phyloP scores from a whole-genome alignment of 164 flowering plant species.

The Cinnamomum micranthum region DNA sequence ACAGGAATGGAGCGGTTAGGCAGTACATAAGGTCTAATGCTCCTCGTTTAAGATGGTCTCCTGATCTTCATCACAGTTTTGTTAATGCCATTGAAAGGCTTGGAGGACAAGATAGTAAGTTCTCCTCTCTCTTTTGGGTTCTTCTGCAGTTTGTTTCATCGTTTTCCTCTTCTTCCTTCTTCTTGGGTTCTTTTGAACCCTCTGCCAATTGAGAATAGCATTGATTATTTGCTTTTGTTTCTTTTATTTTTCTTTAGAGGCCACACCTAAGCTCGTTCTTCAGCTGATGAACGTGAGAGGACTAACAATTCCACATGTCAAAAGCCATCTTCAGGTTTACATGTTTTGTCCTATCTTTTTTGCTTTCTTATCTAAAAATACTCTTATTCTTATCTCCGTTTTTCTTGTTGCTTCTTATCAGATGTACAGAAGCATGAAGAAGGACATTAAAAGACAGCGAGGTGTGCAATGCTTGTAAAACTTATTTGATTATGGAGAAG shows the following conservation, averaged over 20 bases:
- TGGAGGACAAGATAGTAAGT: constrained; percentile 85
- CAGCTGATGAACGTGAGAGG: constrained; percentile 87
- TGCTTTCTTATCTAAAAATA: background rate
- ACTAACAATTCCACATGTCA: constrained; percentile 83
- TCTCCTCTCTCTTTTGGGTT: background rate
- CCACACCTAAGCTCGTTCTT: constrained; percentile 88
- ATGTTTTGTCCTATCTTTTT: background rate
- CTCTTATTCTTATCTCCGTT: background rate
- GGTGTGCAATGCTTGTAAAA: constrained; percentile 22
- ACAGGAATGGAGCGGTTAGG: constrained; percentile 65
- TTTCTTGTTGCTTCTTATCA: constrained; percentile 19
- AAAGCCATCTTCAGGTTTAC: constrained; percentile 91
- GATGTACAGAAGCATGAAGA: constrained; percentile 77
- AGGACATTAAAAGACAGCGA: constrained; percentile 36
- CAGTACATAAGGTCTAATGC: constrained; percentile 77
- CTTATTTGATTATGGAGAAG: too few species aligned
- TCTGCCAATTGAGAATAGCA: background rate
- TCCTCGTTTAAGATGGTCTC: constrained; percentile 85
- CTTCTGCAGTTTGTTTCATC: background rate
- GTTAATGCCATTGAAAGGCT: constrained; percentile 80
- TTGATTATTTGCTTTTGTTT: background rate
- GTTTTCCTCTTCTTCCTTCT: background rate
- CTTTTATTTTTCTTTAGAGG: constrained; percentile 37
- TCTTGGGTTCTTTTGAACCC: background rate
- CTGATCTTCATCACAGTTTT: constrained; percentile 83